These are phyloP conservation scores for Rosa multiflora DNA, from an alignment of 306 rosid species.

Conservation along the genomic window DNA sequence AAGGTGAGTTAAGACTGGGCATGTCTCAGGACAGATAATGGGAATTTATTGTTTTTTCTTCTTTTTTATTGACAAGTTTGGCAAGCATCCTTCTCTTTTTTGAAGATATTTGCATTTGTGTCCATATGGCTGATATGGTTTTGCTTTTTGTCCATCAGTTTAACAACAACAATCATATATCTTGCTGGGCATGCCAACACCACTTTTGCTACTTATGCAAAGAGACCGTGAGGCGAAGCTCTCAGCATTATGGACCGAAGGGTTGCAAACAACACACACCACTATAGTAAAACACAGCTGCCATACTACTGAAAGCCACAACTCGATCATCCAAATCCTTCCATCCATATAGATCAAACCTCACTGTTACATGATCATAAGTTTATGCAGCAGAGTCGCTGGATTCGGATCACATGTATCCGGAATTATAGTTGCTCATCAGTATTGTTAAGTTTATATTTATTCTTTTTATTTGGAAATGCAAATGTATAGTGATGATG, in stretches of 20 bases:
- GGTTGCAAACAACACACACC: constrained; percentile 81
- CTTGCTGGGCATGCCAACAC: constrained; percentile 85
- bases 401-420: neutral
- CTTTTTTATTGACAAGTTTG: neutral
- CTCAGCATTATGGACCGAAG: constrained; percentile 78
- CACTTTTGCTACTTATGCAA: constrained; percentile 85
- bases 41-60: neutral
- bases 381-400: neutral
- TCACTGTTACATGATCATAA: neutral
- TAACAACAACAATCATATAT: constrained; percentile 78
- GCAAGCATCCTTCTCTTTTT: too few species aligned
- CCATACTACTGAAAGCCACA: neutral
- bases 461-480: too few species aligned
- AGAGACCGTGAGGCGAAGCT: constrained; percentile 57
- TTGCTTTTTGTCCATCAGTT: constrained; percentile 42
- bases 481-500: neutral
- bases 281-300: constrained; percentile 36
- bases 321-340: neutral
- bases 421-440: neutral
- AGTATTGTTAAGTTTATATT: too few species aligned
- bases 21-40: neutral
- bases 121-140: constrained; percentile 20
- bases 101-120: neutral
- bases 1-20: constrained; percentile 57
- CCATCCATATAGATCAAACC: neutral